Conservation (phyloP, 768 basidiomycete genomes). For the Phlebiopsis gigantea region DNA sequence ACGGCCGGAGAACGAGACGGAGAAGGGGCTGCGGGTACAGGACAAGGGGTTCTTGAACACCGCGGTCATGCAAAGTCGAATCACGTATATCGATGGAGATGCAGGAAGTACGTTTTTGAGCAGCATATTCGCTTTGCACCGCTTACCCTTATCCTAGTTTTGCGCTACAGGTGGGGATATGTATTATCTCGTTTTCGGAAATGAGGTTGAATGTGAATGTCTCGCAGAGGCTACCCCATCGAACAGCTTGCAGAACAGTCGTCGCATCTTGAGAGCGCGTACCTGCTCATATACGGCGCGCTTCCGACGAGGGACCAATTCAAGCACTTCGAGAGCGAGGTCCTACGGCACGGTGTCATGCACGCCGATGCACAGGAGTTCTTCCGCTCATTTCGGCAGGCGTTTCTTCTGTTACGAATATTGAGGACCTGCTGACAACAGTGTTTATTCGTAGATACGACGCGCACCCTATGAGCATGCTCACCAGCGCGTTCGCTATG, state of each 20-base stretch:
- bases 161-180: constrained; percentile 61
- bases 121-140: neutral
- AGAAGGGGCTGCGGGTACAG: constrained; percentile 72
- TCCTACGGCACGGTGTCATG: constrained; percentile 64
- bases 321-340: constrained; percentile 62
- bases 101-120: constrained; percentile 56
- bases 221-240: constrained; percentile 79
- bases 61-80: constrained; percentile 71
- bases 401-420: constrained; percentile 15
- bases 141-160: constrained; percentile 29
- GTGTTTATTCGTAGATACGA: constrained; percentile 55
- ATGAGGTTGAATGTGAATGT: neutral
- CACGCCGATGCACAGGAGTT: constrained; percentile 37
- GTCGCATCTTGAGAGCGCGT: constrained; percentile 77
- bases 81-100: constrained; percentile 91
- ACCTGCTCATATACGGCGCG: constrained; percentile 84
- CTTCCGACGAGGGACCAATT: constrained; percentile 63
- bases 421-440: neutral
- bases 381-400: constrained; percentile 35
- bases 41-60: constrained; percentile 85
- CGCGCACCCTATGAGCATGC: constrained; percentile 88
- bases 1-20: constrained; percentile 76
- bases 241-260: constrained; percentile 83
- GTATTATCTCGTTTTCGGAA: neutral
- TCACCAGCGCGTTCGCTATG: constrained; percentile 84